A percentile compares a stretch with the other conserved stretches of the same genome.
phyloP scores from a whole-genome alignment of 2,329 filamentous ascomycete genomes.

The Epicoccum sorghinum region DNA sequence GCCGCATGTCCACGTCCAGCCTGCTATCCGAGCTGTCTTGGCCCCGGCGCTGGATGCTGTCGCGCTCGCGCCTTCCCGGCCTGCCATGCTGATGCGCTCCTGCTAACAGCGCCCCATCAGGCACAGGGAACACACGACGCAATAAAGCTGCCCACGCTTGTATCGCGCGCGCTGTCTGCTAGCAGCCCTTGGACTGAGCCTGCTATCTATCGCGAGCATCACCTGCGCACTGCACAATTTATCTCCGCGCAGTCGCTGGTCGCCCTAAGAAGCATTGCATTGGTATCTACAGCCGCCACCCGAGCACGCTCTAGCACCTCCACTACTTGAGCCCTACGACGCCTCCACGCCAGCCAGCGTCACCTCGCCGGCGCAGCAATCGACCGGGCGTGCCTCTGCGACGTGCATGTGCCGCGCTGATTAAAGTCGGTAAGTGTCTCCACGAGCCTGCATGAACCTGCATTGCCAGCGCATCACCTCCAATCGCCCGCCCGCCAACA shows the following conservation, averaged over 20 bases:
- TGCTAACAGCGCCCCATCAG: slow-evolving; percentile 34
- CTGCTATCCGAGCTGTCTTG: slow-evolving; percentile 4
- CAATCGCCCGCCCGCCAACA: slow-evolving; percentile 49
- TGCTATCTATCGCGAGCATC: slow-evolving; percentile 24
- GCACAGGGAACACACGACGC: slow-evolving; percentile 31
- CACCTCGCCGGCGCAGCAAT: slow-evolving; percentile 34
- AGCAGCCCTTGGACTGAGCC: slow-evolving; percentile 16
- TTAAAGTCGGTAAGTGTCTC: slow-evolving; percentile 47
- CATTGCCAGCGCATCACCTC: slow-evolving; percentile 53
- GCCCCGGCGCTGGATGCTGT: slow-evolving; percentile 16
- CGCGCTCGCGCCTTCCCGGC: slow-evolving; percentile 18
- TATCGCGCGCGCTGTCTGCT: slow-evolving; percentile 30
- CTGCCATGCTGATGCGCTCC: slow-evolving; percentile 22
- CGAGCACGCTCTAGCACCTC: slow-evolving; percentile 21
- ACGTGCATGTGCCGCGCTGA: slow-evolving; percentile 43
- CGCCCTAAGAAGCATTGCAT: slow-evolving; percentile 24
- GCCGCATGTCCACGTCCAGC: slow-evolving; percentile 5
- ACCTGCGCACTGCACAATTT: slow-evolving; percentile 40
- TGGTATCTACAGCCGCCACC: slow-evolving; percentile 28
- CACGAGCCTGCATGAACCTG: slow-evolving; percentile 47
- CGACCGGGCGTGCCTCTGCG: slow-evolving; percentile 33
- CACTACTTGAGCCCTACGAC: slow-evolving; percentile 15
- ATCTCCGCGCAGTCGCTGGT: slow-evolving; percentile 27
- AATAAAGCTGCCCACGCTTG: slow-evolving; percentile 25
- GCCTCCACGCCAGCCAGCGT: slow-evolving; percentile 21